phyloP scores from a whole-genome alignment of 1,284 basidiomycete genomes.

The Apiotrichum sp. region DNA sequence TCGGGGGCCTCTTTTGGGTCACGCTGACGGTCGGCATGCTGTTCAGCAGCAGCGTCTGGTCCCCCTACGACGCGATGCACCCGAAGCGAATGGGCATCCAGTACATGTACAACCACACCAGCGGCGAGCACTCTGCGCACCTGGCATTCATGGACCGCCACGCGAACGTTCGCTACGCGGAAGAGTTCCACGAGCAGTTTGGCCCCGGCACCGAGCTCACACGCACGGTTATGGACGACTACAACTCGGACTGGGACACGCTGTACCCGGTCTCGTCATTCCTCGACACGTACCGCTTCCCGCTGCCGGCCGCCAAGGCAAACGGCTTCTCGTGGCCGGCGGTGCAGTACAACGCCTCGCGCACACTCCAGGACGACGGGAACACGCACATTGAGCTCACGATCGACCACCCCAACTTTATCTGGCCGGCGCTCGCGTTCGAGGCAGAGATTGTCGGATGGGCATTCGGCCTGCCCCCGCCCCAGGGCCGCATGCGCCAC shows the following conservation, averaged over 20 bases:
- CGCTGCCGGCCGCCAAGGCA: neutral
- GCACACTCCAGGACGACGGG: conserved; percentile 50
- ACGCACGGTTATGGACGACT: conserved; percentile 33
- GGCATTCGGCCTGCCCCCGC: conserved; percentile 71
- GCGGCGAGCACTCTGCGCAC: conserved; percentile 68
- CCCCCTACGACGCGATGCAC: conserved; percentile 74
- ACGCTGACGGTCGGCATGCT: conserved; percentile 54
- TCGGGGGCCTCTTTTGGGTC: conserved; percentile 52
- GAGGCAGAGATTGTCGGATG: conserved; percentile 84
- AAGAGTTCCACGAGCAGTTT: conserved; percentile 59
- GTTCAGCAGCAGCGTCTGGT: conserved; percentile 56
- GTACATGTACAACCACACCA: conserved; percentile 78
- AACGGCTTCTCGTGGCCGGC: conserved; percentile 33
- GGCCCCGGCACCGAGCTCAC: conserved; percentile 34
- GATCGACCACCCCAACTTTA: conserved; percentile 66
- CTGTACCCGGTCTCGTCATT: conserved; percentile 72
- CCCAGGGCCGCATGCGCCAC: conserved; percentile 68
- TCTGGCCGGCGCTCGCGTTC: conserved; percentile 69
- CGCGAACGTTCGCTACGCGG: conserved; percentile 51
- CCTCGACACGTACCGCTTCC: conserved; percentile 40
- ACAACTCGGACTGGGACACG: conserved; percentile 67
- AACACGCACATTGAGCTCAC: conserved; percentile 63
- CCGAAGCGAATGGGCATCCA: conserved; percentile 83
- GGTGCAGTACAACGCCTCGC: conserved; percentile 17
- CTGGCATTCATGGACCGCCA: conserved; percentile 67